Conservation (phyloP, 768 basidiomycete species). For the Omphalotus guepiniiformis region DNA sequence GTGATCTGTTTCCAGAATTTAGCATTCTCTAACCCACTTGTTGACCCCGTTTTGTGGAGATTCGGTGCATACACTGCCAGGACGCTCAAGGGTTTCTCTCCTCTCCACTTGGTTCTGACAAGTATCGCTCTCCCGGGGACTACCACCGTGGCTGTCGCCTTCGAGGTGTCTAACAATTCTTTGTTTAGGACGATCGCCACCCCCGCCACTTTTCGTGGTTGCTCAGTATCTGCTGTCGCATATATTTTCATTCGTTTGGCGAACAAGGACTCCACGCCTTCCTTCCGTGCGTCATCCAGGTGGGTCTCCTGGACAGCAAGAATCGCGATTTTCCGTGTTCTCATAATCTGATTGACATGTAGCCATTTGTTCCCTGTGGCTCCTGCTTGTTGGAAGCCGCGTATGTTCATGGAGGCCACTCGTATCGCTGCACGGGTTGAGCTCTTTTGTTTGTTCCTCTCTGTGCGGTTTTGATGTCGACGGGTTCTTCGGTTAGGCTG, state of each 20-base stretch:
- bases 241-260: slow-evolving; percentile 16
- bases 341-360: slow-evolving; percentile 16
- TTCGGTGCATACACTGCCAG: slow-evolving; percentile 36
- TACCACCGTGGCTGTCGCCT: slow-evolving; percentile 6
- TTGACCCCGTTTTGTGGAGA: no score
- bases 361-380: slow-evolving; percentile 11
- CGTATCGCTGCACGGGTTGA: neutral
- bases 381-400: slow-evolving; percentile 1
- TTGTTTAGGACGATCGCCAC: slow-evolving; percentile 32
- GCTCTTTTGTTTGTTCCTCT: no score
- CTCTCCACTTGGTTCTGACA: slow-evolving; percentile 15
- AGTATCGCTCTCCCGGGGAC: slow-evolving; percentile 25
- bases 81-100: slow-evolving; percentile 15
- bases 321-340: slow-evolving; percentile 21
- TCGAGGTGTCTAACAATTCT: slow-evolving; percentile 12
- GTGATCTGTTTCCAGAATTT: slow-evolving; percentile 25
- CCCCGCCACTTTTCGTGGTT: slow-evolving; percentile 20
- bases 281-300: slow-evolving; percentile 15
- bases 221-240: slow-evolving; percentile 11
- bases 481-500: no score
- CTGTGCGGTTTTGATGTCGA: no score
- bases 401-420: slow-evolving; percentile 9
- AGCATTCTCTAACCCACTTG: slow-evolving; percentile 17
- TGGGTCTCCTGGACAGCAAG: slow-evolving; percentile 29
- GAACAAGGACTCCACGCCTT: slow-evolving; percentile 7